Base-by-base conservation (phyloP, 495 filamentous ascomycete genomes). In the Glonium stellatum region DNA sequence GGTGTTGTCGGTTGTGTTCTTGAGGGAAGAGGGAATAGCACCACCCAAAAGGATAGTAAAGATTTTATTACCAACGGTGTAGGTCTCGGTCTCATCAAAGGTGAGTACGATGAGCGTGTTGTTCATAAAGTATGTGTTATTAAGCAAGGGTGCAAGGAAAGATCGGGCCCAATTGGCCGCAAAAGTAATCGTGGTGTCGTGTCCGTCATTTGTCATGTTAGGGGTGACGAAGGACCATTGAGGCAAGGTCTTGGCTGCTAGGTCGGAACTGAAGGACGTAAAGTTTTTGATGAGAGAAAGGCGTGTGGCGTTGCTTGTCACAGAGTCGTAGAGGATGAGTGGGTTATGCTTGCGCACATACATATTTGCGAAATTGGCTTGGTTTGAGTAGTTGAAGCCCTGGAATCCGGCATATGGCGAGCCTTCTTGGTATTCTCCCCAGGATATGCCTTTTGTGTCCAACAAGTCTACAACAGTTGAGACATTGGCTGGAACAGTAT, bases 311-410 rank as follows among this genome's bases (percentile, higher is more conserved):
- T 81, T 77, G 51, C 74, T 71, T 44, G 81, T 77, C 54, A 87
- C 79, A 19, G 77, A 79, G 69, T 86, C 79, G 60, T 77, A 85
- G 57, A 81, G 72, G 25, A 87, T 70, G 13, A 83, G 69, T 0
- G 85, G 86, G 71, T 87, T 87, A 75, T 90, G 87, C 75, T 90
- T 91, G 47, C 87, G 81, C n/a, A 89, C 85, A 65, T 91, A 91
- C 68, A 82, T 78, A 59, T 87, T 83, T 25, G 74, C 72, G 25
- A 76, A 75, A 19, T 73, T 75, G 60, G 72, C 54, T 59, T 79
- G 69, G 25, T 86, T 83, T 22, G 73, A 72, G 47, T 78, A 78
- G 55, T 79, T 82, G 55, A 71, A 76, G 31, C 82, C 85, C 63
- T 82, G 74, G 71, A 82, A 89, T 11, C 86, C 87, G 15, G 83